Percentiles rank a stretch among this genome's conserved stretches.
These are phyloP conservation scores for Kwoniella mangroviensis DNA, from an alignment of 768 basidiomycete species.

Conservation along the genomic window DNA sequence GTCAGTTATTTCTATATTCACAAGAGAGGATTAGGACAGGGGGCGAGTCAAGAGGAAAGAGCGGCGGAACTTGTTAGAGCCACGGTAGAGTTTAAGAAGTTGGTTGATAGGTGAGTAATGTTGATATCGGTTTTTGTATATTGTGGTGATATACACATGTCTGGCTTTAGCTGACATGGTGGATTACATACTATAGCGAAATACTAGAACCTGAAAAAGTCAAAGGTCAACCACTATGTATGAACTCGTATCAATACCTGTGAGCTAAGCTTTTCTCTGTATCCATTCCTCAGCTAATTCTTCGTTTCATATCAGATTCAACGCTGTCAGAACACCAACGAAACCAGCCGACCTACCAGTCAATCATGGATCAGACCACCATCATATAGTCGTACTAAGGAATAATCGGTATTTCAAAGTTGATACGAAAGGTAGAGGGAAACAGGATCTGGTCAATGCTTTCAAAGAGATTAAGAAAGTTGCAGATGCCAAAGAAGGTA, in stretches of 20 bases:
- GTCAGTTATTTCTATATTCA: conserved; percentile 97
- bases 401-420: conserved; percentile 92
- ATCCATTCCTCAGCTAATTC: not conserved
- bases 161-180: conserved; percentile 7
- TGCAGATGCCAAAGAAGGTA: conserved; percentile 65
- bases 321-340: conserved; percentile 83
- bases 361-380: conserved; percentile 78
- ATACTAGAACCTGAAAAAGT: conserved; percentile 86
- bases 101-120: conserved; percentile 75
- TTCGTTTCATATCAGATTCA: conserved; percentile 66
- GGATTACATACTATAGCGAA: conserved; percentile 61
- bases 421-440: conserved; percentile 68
- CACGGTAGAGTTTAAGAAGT: conserved; percentile 77
- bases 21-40: conserved; percentile 64
- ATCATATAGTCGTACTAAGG: conserved; percentile 87
- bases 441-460: conserved; percentile 70
- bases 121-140: not conserved
- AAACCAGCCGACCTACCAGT: conserved; percentile 79
- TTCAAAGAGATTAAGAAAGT: conserved; percentile 79
- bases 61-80: conserved; percentile 85
- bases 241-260: conserved; percentile 95
- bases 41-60: conserved; percentile 65
- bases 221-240: conserved; percentile 73
- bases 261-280: conserved; percentile 55
- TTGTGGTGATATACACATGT: not conserved